Base-by-base conservation (phyloP, 225 moss, liverwort and hornwort species). In the Lunularia cruciata region DNA sequence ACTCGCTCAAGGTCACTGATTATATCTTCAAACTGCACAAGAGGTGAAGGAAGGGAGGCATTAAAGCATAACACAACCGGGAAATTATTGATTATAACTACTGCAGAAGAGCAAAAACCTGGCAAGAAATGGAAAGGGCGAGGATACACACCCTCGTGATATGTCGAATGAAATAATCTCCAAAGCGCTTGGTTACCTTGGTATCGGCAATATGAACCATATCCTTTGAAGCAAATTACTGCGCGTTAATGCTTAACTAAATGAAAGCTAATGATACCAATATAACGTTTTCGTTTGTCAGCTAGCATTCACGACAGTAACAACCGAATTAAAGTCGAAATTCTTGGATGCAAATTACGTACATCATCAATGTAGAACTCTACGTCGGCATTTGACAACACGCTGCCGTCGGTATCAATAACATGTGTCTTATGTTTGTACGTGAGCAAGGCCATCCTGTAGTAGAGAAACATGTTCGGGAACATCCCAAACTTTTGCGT, bases 401-500 rank as follows among this genome's bases (percentile, higher is more conserved):
- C 82, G 74, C 89, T 91, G 58, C 89, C 89, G 38, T 94, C 94
- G 33, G 86, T 86, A 76, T 94, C 91, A 19, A 89, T 85, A 63
- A 94, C 94, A 62, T 94, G 94, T 40, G 91, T 87, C 87, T 94
- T 94, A 74, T 91, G 94, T 77, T 94, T 94, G 79, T 94, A 94
- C 4, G 94, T 94, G 31, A 94, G 78, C 55, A 91, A 70, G 8
- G 94, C 94, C 81, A 89, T 83, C 64, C 94, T 94, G 82, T 42
- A 63, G 33, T 70, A 40, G 27, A 23, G 19, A 49, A n/a, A 49
- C 12, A 43, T 43, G 1, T 43, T 43, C 12, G 16, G 9, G 40
- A 73, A 30, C 2, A 63, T 22, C 2, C 5, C 40, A 32, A 18
- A 7, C 30, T 32, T 7, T 10, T 14, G 16, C 11, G 33, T 38